Evolutionary conservation across 805 yeast genomes (phyloP).

Genomic region (Sungouiella blattae): DNA sequence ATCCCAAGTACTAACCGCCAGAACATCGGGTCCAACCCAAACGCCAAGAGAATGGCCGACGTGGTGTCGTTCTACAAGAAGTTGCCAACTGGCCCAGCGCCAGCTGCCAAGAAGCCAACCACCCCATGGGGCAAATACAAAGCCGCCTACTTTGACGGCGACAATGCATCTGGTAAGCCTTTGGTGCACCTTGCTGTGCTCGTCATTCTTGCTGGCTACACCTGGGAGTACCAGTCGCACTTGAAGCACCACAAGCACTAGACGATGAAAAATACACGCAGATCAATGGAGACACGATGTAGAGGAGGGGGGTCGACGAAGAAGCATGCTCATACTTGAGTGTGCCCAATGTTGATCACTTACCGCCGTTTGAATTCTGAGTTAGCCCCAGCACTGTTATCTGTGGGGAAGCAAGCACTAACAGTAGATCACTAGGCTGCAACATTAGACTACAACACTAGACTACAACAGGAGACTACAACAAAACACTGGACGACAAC

Average conservation of each 20-base stretch:
- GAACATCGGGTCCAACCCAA: constrained; percentile 93
- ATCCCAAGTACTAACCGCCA: constrained; percentile 30
- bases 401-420: no score
- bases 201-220: constrained; percentile 76
- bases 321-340: no score
- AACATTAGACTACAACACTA: no score
- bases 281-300: no score
- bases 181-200: constrained; percentile 70
- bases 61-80: constrained; percentile 95
- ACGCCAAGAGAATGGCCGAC: constrained; percentile 94
- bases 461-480: no score
- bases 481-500: no score
- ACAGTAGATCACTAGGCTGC: no score
- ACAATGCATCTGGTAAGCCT: constrained; percentile 81
- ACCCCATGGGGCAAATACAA: constrained; percentile 74
- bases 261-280: no score
- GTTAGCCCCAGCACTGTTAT: no score
- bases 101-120: constrained; percentile 61
- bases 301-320: no score
- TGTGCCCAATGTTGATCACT: no score
- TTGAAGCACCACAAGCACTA: constrained; percentile 39
- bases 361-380: no score
- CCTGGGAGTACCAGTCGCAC: constrained; percentile 92
- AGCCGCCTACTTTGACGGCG: constrained; percentile 82
- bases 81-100: constrained; percentile 90